These are phyloP conservation scores for Aspergillus taichungensis DNA, from an alignment of 495 filamentous ascomycete genomes.

Conservation along the genomic window DNA sequence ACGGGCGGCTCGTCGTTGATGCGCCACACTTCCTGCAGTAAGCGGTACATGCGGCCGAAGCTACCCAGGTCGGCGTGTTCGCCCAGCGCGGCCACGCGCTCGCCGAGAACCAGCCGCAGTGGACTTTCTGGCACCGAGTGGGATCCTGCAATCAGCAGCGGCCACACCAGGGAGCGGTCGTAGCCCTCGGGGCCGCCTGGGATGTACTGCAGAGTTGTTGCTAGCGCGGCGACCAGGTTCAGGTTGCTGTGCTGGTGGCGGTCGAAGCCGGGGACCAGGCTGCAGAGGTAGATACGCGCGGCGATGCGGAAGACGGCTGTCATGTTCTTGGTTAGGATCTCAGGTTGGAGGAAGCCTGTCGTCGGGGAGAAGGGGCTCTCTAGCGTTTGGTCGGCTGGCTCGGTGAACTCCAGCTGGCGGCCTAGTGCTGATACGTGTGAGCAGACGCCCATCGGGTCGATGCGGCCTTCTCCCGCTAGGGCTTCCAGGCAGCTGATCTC, in stretches of 20 bases:
- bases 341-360: conserved; percentile 70
- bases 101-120: conserved; percentile 68
- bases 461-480: conserved; percentile 68
- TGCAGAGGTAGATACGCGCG: conserved; percentile 91
- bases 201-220: conserved; percentile 63
- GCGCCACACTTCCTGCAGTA: conserved; percentile 79
- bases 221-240: conserved; percentile 66
- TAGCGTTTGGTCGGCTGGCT: conserved; percentile 47
- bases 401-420: conserved; percentile 72
- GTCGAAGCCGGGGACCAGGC: conserved; percentile 79
- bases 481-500: conserved; percentile 94
- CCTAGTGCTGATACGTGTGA: conserved; percentile 74
- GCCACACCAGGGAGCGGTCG: conserved; percentile 89
- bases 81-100: conserved; percentile 61
- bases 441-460: conserved; percentile 74
- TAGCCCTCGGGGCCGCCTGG: conserved; percentile 74
- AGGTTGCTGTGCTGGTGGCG: conserved; percentile 58
- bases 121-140: conserved; percentile 57
- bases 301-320: conserved; percentile 83
- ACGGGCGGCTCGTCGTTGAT: conserved; percentile 49
- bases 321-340: conserved; percentile 76
- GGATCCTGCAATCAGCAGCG: conserved; percentile 75
- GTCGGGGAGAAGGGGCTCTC: conserved; percentile 39
- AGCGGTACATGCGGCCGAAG: conserved; percentile 71
- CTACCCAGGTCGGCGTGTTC: conserved; percentile 71